Conservation (phyloP, 805 yeast genomes). For the Saccharomycopsis capsularis region DNA sequence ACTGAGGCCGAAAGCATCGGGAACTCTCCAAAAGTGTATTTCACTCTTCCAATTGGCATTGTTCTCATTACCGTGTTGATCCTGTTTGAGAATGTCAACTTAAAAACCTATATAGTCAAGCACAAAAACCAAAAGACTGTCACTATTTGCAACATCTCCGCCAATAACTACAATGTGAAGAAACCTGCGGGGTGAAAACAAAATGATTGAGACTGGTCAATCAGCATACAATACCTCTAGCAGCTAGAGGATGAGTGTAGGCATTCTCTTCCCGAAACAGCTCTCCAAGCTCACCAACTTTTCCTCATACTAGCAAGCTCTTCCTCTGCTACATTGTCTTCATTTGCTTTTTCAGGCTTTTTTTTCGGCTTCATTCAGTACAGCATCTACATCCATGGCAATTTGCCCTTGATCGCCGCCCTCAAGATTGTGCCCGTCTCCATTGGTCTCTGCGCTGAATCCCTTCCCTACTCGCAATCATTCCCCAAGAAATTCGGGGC, state of each 20-base stretch:
- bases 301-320: constrained; percentile 5
- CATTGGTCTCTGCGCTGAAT: not conserved
- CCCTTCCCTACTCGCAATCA: constrained; percentile 24
- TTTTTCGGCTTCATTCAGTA: constrained; percentile 5
- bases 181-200: not conserved
- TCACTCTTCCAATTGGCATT: constrained; percentile 35
- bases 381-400: constrained; percentile 7
- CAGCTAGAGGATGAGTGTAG: constrained; percentile 11
- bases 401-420: constrained; percentile 5
- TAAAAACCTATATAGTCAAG: constrained; percentile 20
- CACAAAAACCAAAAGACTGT: not conserved
- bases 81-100: constrained; percentile 29
- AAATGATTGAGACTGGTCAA: not conserved
- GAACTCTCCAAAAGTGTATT: constrained; percentile 36
- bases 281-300: constrained; percentile 7
- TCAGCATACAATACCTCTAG: not conserved
- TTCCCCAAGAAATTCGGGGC: constrained; percentile 1
- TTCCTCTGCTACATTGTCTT: constrained; percentile 3
- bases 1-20: constrained; percentile 41
- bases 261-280: constrained; percentile 10
- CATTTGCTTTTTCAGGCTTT: not conserved
- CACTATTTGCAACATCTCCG: not conserved
- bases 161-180: not conserved
- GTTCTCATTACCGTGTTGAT: constrained; percentile 27
- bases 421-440: constrained; percentile 9